Evolutionary conservation across 495 filamentous ascomycete species (phyloP).

Genomic region (Aspergillus biplanus): DNA sequence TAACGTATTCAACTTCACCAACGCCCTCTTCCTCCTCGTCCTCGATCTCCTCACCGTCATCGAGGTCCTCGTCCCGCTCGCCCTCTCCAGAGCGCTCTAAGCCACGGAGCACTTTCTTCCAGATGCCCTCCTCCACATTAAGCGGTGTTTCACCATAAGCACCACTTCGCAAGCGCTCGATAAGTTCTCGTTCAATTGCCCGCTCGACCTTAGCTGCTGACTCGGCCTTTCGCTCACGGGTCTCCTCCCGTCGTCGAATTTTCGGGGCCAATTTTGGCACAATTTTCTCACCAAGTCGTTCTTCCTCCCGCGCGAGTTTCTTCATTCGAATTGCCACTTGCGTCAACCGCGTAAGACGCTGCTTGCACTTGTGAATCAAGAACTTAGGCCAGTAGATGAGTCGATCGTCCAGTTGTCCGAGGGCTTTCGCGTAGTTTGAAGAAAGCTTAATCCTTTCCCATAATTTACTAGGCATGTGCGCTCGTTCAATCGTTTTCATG

Average conservation of each 20-base stretch:
- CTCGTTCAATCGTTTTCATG: constrained; percentile 93
- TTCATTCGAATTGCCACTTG: constrained; percentile 90
- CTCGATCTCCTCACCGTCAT: constrained; percentile 80
- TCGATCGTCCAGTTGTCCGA: constrained; percentile 84
- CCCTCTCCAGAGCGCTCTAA: constrained; percentile 87
- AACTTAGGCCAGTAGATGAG: constrained; percentile 98
- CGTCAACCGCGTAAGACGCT: constrained; percentile 89
- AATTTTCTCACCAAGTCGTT: constrained; percentile 83
- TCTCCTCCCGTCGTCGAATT: constrained; percentile 83
- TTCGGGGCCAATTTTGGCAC: constrained; percentile 94
- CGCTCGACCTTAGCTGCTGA: constrained; percentile 94
- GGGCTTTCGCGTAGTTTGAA: constrained; percentile 83
- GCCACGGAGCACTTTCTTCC: constrained; percentile 95
- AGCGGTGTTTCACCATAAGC: constrained; percentile 94
- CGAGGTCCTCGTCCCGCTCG: constrained; percentile 81
- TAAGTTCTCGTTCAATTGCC: constrained; percentile 93
- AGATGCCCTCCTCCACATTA: constrained; percentile 91
- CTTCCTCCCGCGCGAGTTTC: constrained; percentile 83
- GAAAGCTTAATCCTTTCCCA: constrained; percentile 95
- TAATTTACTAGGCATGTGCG: constrained; percentile 87
- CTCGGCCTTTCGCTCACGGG: constrained; percentile 90
- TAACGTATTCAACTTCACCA: constrained; percentile 85
- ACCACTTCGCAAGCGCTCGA: constrained; percentile 87
- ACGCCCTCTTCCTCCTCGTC: constrained; percentile 74
- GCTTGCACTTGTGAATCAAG: constrained; percentile 95